Base-by-base conservation (phyloP, 139 green algal species). In the Coelastrella sp. region DNA sequence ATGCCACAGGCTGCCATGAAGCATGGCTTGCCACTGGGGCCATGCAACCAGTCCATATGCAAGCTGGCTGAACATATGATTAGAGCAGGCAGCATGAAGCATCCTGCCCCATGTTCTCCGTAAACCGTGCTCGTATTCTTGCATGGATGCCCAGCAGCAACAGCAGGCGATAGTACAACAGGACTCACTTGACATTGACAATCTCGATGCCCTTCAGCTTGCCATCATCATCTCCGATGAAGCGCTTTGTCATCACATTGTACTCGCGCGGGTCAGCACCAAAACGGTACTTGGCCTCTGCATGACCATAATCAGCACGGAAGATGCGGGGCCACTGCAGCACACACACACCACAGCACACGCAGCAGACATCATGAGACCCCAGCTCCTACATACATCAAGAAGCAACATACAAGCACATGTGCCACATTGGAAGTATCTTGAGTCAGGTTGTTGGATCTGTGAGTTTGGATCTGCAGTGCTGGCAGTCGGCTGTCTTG, bases 181-280 rank as follows among this genome's bases (percentile, higher is more conserved):
- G 35, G 35, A 24, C 84, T 25, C 25, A 91, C 87, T 66, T 95
- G 80, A 96, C 93, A 56, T 89, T 90, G 90, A 96, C 94, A 19
- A 96, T 94, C 92, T 98, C 93, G 4, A 99, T 72, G 59, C 97
- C 97, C 78, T 90, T 96, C 22, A 99, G 60, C 20, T 95, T 95
- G 89, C 97, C 97, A 61, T 94, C 70, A 10, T 19, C 87, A 89
- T 99, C 95, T 11, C 91, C 93, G 15, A 99, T 93, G 92, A 99
- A 99, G 70, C 95, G 92, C 95, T 99, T 99, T 85, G 96, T 99
- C 79, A 99, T 94, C 65, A 99, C 96, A 80, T 97, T 95, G 94
- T 99, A 99, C 24, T 90, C 89, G 74, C 98, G 96, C 24, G 98
- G 98, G 93, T 99, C 98, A 7, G 85, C 72, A 49, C 97, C 97